Percentiles rank a stretch among this genome's conserved stretches.
phyloP scores from a whole-genome alignment of 495 filamentous ascomycete species.

The Cercophora scortea region DNA sequence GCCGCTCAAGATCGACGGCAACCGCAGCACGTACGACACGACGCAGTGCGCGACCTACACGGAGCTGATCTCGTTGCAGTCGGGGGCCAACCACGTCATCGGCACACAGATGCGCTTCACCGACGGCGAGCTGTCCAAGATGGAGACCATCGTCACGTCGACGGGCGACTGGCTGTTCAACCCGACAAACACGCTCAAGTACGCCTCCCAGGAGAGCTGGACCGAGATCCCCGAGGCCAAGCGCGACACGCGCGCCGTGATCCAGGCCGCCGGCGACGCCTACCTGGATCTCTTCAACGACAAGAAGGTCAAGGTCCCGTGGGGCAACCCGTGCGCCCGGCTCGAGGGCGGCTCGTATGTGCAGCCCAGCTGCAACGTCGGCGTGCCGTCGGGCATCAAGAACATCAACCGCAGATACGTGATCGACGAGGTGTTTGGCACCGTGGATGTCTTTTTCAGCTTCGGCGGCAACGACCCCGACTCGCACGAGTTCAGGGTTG shows the following conservation, averaged over 20 bases:
- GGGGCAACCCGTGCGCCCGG: constrained; percentile 38
- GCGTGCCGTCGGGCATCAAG: constrained; percentile 25
- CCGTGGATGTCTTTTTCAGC: constrained; percentile 29
- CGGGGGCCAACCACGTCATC: constrained; percentile 39
- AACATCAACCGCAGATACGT: constrained; percentile 34
- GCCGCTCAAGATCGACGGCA: constrained; percentile 39
- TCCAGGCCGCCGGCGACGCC: constrained; percentile 39
- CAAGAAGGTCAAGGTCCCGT: constrained; percentile 34
- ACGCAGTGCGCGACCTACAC: constrained; percentile 40
- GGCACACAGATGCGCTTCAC: constrained; percentile 34
- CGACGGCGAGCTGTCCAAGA: constrained; percentile 19
- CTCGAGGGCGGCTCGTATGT: constrained; percentile 41
- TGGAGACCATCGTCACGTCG: constrained; percentile 39
- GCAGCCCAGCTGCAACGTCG: constrained; percentile 28
- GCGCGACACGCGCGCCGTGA: constrained; percentile 27
- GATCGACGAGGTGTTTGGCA: constrained; percentile 30
- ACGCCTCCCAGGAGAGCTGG: constrained; percentile 35
- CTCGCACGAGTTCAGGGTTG: constrained; percentile 35
- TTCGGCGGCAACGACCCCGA: constrained; percentile 32
- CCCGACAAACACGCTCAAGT: constrained; percentile 36
- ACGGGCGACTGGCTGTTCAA: constrained; percentile 44
- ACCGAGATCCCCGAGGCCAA: constrained; percentile 33
- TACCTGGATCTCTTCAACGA: constrained; percentile 38
- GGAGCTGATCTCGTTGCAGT: constrained; percentile 38
- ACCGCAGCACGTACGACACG: constrained; percentile 40